A percentile compares a stretch with the other conserved stretches of the same genome.
phyloP scores from a whole-genome alignment of 1,284 basidiomycete species.

The Pseudozyma tsukubaensis region DNA sequence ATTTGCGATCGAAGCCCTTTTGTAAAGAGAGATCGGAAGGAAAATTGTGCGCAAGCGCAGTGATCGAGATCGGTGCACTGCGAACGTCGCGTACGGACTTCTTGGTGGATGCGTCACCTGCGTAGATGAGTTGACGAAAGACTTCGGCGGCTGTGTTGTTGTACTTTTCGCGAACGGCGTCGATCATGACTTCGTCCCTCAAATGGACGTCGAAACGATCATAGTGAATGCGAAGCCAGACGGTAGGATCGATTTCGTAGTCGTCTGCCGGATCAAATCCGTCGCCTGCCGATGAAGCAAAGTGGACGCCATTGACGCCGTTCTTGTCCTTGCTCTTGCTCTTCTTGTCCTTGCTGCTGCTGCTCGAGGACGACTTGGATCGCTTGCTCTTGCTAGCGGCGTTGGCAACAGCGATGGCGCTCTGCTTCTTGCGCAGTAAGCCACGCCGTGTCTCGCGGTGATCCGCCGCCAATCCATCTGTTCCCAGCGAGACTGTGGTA shows the following conservation, averaged over 20 bases:
- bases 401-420: slow-evolving; percentile 36
- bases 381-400: slow-evolving; percentile 43
- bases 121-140: slow-evolving; percentile 58
- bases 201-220: slow-evolving; percentile 88
- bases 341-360: slow-evolving; percentile 40
- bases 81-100: slow-evolving; percentile 44
- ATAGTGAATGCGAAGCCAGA: slow-evolving; percentile 86
- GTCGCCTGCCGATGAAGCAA: slow-evolving; percentile 8
- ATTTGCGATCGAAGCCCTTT: slow-evolving; percentile 72
- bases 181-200: slow-evolving; percentile 75
- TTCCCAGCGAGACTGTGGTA: slow-evolving; percentile 19
- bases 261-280: slow-evolving; percentile 42
- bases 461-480: slow-evolving; percentile 33
- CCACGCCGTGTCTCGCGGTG: slow-evolving; percentile 48
- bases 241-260: slow-evolving; percentile 67
- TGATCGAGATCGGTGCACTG: slow-evolving; percentile 59
- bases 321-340: slow-evolving; percentile 29
- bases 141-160: slow-evolving; percentile 59
- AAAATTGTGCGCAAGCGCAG: slow-evolving; percentile 69
- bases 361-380: slow-evolving; percentile 13
- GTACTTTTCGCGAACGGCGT: slow-evolving; percentile 61
- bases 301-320: slow-evolving; percentile 30
- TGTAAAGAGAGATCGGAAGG: slow-evolving; percentile 58
- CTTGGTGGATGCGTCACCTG: slow-evolving; percentile 72
- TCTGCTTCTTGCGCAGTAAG: slow-evolving; percentile 43